Evolutionary conservation across 2,329 filamentous ascomycete species (phyloP), one percentile per base, ranked within the genome.

Genomic region (Arthrobotrys conoides): DNA sequence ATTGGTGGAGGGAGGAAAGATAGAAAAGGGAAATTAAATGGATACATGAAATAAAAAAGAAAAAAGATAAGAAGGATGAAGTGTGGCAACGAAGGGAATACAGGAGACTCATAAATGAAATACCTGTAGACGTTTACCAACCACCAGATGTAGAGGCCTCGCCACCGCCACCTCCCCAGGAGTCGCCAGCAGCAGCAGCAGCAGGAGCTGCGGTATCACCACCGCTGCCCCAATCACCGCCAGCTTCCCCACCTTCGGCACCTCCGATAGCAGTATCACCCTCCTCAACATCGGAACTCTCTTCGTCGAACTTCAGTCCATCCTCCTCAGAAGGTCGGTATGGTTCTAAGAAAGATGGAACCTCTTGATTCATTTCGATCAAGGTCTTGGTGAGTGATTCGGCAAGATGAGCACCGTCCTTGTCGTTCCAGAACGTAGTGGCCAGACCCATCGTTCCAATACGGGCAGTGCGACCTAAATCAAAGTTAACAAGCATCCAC

Each of bases 401-500:
- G 0, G 88, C 93, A 49, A 98, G 86, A 2, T 91, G 88, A 30
- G 20, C 49, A 30, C 73, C 73, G 22, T 71, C 67, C 30, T 27
- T 61, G 71, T 92, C 89, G 82, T 98, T 92, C 87, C 91, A 98
- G 86, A 99, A 95, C 0, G 95, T 97, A 0, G 92, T 95, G 0
- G 96, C 94, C 4, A 94, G 86, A 18, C 96, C 96, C 53, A 89
- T 88, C 81, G 97, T 92, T 1, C 96, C 96, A 83, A 97, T 97
- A 67, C 96, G 93, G 69, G 93, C 96, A 81, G 96, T 99, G 78
- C 96, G 94, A 80, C 96, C 92, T 93, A 77, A 67, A 59, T 63
- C 77, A 70, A 24, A 44, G 5, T 53, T 44, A 59, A 57, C 18
- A 22, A 64, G 18, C 3, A 27, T 12, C 38, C 24, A n/a, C 4